Evolutionary conservation across 345 rosid genomes (phyloP).

Genomic region (Eucalyptus regnans): DNA sequence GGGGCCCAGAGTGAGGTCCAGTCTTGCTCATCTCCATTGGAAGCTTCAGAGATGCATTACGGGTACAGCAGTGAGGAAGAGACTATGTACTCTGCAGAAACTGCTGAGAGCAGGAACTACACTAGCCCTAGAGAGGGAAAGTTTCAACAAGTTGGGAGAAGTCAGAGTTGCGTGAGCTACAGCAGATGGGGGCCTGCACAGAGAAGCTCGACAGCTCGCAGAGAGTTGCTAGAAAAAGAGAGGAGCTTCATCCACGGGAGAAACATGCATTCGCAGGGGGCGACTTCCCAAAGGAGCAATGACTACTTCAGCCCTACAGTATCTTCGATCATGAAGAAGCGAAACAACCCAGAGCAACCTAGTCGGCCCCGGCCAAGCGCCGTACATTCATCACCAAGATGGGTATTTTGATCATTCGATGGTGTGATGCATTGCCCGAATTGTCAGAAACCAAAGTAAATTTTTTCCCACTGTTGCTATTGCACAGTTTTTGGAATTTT

Average conservation of each 20-base stretch:
- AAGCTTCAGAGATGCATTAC: slow-evolving; percentile 23
- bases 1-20: slow-evolving; percentile 50
- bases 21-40: slow-evolving; percentile 42
- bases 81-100: slow-evolving; percentile 98
- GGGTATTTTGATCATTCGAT: slow-evolving; percentile 49
- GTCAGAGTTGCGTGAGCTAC: slow-evolving; percentile 82
- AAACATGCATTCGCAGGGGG: slow-evolving; percentile 62
- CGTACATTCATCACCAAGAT: slow-evolving; percentile 64
- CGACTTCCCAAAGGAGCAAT: slow-evolving; percentile 81
- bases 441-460: background rate
- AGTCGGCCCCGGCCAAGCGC: slow-evolving; percentile 28
- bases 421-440: background rate
- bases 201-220: slow-evolving; percentile 31
- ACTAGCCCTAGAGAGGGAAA: slow-evolving; percentile 64
- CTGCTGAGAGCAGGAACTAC: slow-evolving; percentile 92
- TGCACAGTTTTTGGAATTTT: background rate
- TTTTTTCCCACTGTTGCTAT: background rate
- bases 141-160: slow-evolving; percentile 68
- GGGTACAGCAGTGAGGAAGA: slow-evolving; percentile 75
- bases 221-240: slow-evolving; percentile 55
- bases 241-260: slow-evolving; percentile 74
- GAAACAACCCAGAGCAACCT: slow-evolving; percentile 43
- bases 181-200: slow-evolving; percentile 62
- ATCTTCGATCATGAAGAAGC: slow-evolving; percentile 86
- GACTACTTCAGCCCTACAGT: slow-evolving; percentile 90